Percentiles rank a stretch among this genome's conserved stretches.
Conservation (phyloP, 352 stramenopile species). For the Phytophthora cryptogea region DNA sequence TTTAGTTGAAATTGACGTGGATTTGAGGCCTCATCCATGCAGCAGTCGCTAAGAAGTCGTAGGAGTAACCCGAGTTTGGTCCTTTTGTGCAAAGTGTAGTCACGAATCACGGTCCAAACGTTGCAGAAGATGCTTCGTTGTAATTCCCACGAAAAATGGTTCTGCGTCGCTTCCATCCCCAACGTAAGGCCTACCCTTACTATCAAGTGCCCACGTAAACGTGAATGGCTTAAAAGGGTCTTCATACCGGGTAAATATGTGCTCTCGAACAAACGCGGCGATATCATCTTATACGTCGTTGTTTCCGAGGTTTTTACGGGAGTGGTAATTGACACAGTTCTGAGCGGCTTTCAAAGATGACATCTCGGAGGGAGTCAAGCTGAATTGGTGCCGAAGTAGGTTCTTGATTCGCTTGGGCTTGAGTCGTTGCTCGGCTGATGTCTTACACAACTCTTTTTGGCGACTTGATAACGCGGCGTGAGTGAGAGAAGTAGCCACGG, state of each 20-base stretch:
- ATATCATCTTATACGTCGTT: not conserved
- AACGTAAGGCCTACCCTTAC: not conserved
- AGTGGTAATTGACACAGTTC: not conserved
- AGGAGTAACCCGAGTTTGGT: not conserved
- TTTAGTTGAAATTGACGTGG: not conserved
- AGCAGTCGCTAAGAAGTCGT: not conserved
- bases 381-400: not conserved
- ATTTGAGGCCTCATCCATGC: not conserved
- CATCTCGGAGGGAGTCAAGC: not conserved
- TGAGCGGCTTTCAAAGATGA: not conserved
- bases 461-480: not conserved
- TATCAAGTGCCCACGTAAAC: not conserved
- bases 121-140: not conserved
- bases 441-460: not conserved
- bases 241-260: not conserved
- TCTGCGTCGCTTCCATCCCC: not conserved
- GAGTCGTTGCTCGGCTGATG: not conserved
- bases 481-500: not conserved
- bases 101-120: not conserved
- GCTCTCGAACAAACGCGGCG: not conserved
- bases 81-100: not conserved
- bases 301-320: not conserved
- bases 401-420: not conserved
- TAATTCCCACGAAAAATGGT: not conserved
- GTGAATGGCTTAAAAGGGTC: not conserved